Evolutionary conservation across 805 yeast genomes (phyloP), one percentile per base, ranked within the genome.

Genomic region (Tetrapisispora namnaoensis): DNA sequence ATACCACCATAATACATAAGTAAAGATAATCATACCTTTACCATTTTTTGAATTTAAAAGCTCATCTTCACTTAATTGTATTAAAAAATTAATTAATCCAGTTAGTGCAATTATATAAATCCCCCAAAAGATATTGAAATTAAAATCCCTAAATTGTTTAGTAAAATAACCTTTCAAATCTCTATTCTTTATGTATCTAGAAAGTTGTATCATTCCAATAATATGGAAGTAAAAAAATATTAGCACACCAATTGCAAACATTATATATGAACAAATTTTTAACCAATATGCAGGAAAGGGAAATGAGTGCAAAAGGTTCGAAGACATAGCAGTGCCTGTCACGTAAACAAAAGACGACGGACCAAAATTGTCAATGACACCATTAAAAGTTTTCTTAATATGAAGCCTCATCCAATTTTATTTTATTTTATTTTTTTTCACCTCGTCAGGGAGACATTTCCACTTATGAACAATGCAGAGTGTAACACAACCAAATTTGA

Each of bases 301-400:
- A 61, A 83, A 88, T 34, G 70, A 62, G 62, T 78, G 75, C 36
- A 89, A 69, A 4, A 86, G 68, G 37, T 76, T 62, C 4, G 86
- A 70, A 1, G 86, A 69, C 37, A 88, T 85, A 1, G 96, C 95
- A 3, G 83, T 76, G 1, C 95, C 96, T 96, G 89, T 89, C n/a
- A 81, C 76, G 44, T 79, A 71, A 24, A 84, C 82, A 66, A 82
- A 87, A 74, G 81, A 82, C 8, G 72, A 71, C 1, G 87, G 85
- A 36, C 70, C 68, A 53, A 73, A 72, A 21, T 55, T 20, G 4
- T 42, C 37, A 13, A 42, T 42, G 20, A 42, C 28, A 9, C 30
- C 17, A 6, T 14, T 42, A 20, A 42, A 42, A 3, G 36, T 28
- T 7, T 18, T 30, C 21, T 30, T 30, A 42, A 20, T 17, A 28